Evolutionary conservation across 352 stramenopile species (phyloP), one percentile per base, ranked within the genome.

Genomic region (Pythium dissotocum): DNA sequence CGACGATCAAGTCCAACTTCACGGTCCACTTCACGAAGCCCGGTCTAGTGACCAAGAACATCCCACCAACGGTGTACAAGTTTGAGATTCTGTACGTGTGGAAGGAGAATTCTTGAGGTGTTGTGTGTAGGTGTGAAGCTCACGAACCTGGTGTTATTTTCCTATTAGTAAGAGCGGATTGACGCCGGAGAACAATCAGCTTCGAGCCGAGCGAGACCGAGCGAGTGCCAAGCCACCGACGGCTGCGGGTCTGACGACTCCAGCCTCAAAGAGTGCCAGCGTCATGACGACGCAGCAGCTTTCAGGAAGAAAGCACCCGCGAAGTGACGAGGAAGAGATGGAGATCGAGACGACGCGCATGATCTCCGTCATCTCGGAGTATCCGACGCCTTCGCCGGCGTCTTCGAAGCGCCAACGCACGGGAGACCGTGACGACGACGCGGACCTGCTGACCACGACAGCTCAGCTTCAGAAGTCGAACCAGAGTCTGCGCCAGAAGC

Each of bases 1-100:
- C 65, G 18, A 33, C 49, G 26, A 48, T 94, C 16, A 51, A 62
- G 38, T 67, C 70, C 1, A 85, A 84, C 28, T 72, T 69, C 66
- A 92, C 82, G 1, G 63, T 94, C 28, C 85, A 94, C 61, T 91
- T 94, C 36, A 90, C 83, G 5, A 87, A 79, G 26, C 85, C 85
- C 48, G 83, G 82, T 12, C 62, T 81, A 13, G 68, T 71, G 33
- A 63, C 69, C 12, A 38, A 71, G 76, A 68, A 62, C 77, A 14
- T 86, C 40, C 59, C 65, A 28, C 79, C 83, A 0, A 80, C 74
- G 46, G 72, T 79, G 14, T 94, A 80, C 71, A 86, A 84, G 65
- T 87, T 90, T 63, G 83, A 94, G 69, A 65, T 90, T 13, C 56
- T 94, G 67, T 83, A 74, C 69, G 86, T 82, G 8, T 30, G 28